phyloP scores from a whole-genome alignment of 148 eudicot genomes.

The Pharnaceum exiguum region DNA sequence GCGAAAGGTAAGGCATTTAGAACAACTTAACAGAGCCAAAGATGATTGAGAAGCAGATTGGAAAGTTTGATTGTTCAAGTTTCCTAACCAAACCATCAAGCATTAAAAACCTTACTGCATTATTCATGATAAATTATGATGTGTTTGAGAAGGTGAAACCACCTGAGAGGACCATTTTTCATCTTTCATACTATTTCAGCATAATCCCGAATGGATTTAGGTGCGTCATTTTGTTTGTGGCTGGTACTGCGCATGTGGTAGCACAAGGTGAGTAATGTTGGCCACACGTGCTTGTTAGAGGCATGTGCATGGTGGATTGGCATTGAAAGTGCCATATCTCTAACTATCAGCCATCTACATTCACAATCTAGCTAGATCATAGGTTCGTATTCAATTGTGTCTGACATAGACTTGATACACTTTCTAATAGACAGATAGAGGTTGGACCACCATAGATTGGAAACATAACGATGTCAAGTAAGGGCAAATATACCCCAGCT shows the following conservation, averaged over 20 bases:
- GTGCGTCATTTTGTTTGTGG: background rate
- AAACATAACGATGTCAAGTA: too few species aligned
- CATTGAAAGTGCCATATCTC: constrained; percentile 12
- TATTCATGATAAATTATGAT: background rate
- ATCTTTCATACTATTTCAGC: background rate
- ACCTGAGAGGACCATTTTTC: constrained; percentile 5
- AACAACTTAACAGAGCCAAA: too few species aligned
- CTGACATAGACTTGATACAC: background rate
- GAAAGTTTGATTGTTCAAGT: too few species aligned
- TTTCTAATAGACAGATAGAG: background rate
- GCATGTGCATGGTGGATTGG: constrained; percentile 11
- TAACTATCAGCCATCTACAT: constrained; percentile 11
- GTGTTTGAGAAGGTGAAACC: background rate
- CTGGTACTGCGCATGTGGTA: constrained; percentile 15
- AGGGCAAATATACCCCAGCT: too few species aligned
- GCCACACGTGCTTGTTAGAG: constrained; percentile 13
- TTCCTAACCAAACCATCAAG: background rate
- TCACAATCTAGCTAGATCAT: background rate
- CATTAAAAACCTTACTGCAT: background rate
- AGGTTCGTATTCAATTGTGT: background rate
- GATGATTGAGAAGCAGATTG: too few species aligned
- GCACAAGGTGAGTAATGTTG: constrained; percentile 11
- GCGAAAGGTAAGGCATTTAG: too few species aligned
- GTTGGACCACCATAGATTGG: constrained; percentile 10
- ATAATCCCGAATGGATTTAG: background rate